phyloP scores from a whole-genome alignment of 345 rosid genomes.

The Bruguiera sexangula region DNA sequence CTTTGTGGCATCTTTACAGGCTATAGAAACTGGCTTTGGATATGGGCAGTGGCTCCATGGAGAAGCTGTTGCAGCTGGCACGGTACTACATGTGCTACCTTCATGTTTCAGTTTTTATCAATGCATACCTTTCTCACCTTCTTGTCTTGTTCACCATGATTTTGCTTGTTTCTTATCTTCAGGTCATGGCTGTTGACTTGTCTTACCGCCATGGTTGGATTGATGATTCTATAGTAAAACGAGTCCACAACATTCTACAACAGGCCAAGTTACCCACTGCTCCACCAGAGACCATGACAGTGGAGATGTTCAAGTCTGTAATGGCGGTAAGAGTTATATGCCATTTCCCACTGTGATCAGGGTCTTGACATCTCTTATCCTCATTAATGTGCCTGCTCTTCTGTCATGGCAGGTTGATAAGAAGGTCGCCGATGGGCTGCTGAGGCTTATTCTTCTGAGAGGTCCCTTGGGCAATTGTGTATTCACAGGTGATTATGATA shows the following conservation, averaged over 20 bases:
- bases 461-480: slow-evolving; percentile 93
- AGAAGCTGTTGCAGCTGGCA: slow-evolving; percentile 99
- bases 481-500: slow-evolving; percentile 87
- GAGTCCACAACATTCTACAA: slow-evolving; percentile 56
- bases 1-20: slow-evolving; percentile 45
- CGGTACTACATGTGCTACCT: slow-evolving; percentile 37
- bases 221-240: slow-evolving; percentile 69
- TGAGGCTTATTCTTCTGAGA: slow-evolving; percentile 88
- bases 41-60: slow-evolving; percentile 98
- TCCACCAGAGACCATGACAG: slow-evolving; percentile 83
- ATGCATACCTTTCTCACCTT: neutral
- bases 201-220: slow-evolving; percentile 99
- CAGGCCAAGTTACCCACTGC: slow-evolving; percentile 69
- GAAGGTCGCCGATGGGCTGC: slow-evolving; percentile 95
- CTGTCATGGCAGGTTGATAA: slow-evolving; percentile 71
- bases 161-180: slow-evolving; percentile 12
- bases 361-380: neutral
- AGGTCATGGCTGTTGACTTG: slow-evolving; percentile 99
- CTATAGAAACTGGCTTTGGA: slow-evolving; percentile 90
- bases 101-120: slow-evolving; percentile 1
- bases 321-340: slow-evolving; percentile 67
- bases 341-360: neutral
- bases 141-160: slow-evolving; percentile 7
- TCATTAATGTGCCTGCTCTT: neutral
- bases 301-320: slow-evolving; percentile 85